Conservation (phyloP, 2,329 filamentous ascomycete genomes). For the Coniochaeta pulveracea region DNA sequence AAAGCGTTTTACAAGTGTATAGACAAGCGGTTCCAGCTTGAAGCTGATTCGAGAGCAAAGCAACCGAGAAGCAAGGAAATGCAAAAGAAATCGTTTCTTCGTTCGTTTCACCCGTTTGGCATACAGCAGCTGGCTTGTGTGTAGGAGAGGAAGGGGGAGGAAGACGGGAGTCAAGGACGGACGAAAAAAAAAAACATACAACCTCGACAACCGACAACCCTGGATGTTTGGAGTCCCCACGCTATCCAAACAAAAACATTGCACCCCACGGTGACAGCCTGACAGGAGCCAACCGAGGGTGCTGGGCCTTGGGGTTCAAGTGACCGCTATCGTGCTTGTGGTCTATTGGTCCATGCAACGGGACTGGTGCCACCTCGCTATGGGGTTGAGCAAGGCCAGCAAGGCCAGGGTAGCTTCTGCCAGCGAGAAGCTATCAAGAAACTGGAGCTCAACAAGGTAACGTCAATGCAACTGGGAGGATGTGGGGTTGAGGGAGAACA, state of each 20-base stretch:
- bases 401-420: conserved; percentile 3
- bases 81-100: conserved; percentile 6
- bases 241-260: conserved; percentile 8
- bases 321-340: conserved; percentile 22
- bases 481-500: conserved; percentile 1
- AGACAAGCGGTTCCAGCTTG: conserved; percentile 2
- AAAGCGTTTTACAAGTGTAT: conserved; percentile 1
- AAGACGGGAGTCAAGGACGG: conserved; percentile 8
- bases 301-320: conserved; percentile 19
- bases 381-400: conserved; percentile 10
- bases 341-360: conserved; percentile 19
- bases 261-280: conserved; percentile 17
- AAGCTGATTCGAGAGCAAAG: conserved; percentile 4
- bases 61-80: conserved; percentile 5
- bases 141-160: conserved; percentile 9
- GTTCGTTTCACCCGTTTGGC: too few relatives aligned
- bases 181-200: conserved; percentile 8
- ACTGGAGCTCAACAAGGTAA: conserved; percentile 15
- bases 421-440: conserved; percentile 11
- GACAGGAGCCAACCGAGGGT: conserved; percentile 12
- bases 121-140: conserved; percentile 8
- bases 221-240: conserved; percentile 5
- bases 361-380: conserved; percentile 28
- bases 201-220: conserved; percentile 7
- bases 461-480: conserved; percentile 9